Evolutionary conservation across 768 basidiomycete species (phyloP).

Genomic region (Termitomyces sp.): DNA sequence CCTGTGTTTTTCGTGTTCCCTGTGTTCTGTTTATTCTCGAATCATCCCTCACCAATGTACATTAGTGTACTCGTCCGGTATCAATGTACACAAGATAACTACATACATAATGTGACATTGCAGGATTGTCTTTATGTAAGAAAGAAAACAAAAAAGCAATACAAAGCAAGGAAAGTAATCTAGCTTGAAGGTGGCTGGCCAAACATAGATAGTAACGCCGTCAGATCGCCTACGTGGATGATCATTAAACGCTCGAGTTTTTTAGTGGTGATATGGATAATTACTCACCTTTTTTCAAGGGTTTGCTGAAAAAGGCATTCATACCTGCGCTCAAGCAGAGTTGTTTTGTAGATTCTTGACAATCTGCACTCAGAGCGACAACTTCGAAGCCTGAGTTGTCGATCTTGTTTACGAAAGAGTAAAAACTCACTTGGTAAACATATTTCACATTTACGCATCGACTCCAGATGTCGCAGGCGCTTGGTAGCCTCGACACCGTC

Average conservation of each 20-base stretch:
- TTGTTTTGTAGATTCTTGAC: slow-evolving; percentile 70
- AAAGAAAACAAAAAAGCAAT: not conserved
- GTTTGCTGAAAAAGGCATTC: slow-evolving; percentile 74
- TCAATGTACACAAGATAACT: not conserved
- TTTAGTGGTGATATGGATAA: not conserved
- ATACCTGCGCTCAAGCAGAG: slow-evolving; percentile 75
- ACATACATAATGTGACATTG: not conserved
- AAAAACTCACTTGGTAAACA: slow-evolving; percentile 48
- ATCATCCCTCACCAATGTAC: not conserved
- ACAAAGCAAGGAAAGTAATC: not conserved
- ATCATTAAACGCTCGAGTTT: not conserved
- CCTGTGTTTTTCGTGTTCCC: not conserved
- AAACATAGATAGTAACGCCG: slow-evolving; percentile 49
- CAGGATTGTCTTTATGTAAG: not conserved
- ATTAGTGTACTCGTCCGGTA: not conserved
- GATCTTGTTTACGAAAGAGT: not conserved
- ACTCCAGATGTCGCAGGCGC: slow-evolving; percentile 53
- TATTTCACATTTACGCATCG: slow-evolving; percentile 42
- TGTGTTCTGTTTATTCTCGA: not conserved
- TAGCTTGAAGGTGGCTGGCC: slow-evolving; percentile 21
- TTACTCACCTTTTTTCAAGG: slow-evolving; percentile 49
- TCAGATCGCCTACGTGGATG: slow-evolving; percentile 40
- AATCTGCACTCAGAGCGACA: slow-evolving; percentile 69
- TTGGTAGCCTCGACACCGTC: slow-evolving; percentile 75
- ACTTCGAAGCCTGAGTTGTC: slow-evolving; percentile 31